Conservation (phyloP, 495 filamentous ascomycete genomes). For the Pyrenula aspistea region DNA sequence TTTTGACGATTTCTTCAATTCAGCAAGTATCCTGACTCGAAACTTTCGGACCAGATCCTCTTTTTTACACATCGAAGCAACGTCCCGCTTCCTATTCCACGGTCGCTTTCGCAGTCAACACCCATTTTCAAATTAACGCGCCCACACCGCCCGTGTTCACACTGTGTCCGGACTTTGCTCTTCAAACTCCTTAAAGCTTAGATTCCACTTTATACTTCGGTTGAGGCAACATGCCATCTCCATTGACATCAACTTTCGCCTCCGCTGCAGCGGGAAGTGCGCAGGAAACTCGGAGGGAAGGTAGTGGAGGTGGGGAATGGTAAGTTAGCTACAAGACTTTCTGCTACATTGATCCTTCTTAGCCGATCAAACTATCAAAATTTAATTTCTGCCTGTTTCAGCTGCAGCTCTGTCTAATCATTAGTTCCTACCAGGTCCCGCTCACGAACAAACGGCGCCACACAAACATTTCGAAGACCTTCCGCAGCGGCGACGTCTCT, state of each 20-base stretch:
- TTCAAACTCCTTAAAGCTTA: not conserved
- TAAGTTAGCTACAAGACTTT: constrained; percentile 19
- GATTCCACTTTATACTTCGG: not conserved
- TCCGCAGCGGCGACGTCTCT: constrained; percentile 56
- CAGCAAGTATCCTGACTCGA: too few relatives aligned
- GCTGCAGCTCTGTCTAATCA: constrained; percentile 8
- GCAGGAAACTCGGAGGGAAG: constrained; percentile 40
- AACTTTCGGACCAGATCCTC: too few relatives aligned
- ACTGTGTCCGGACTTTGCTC: not conserved
- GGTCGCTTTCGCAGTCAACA: too few relatives aligned
- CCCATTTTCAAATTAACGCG: too few relatives aligned
- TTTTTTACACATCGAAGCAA: too few relatives aligned
- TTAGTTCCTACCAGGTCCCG: constrained; percentile 36
- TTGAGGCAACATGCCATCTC: constrained; percentile 51
- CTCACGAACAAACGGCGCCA: constrained; percentile 62
- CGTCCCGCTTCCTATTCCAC: too few relatives aligned
- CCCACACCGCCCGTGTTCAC: not conserved
- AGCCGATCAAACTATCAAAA: too few relatives aligned
- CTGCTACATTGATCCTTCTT: constrained; percentile 7
- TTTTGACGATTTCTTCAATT: too few relatives aligned
- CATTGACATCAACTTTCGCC: constrained; percentile 73
- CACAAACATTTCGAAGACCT: constrained; percentile 74
- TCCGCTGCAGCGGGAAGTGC: constrained; percentile 69
- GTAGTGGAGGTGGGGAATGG: constrained; percentile 47
- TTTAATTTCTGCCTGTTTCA: not conserved